A percentile compares a stretch with the other conserved stretches of the same genome.
Evolutionary conservation across 176 grass and related monocot genomes (phyloP).

Genomic region (sorghum (Sorghum bicolor)): Sorghum_bicolor_NCBIv3 NC_012879.2:57792501-57793000

Average conservation of each 20-base stretch:
- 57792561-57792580: neutral
- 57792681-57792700: neutral
- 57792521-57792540: neutral
- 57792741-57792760: neutral
- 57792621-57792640: neutral
- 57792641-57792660: neutral
- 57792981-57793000: conserved; percentile 52
- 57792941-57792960: conserved; percentile 47
- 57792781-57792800: neutral
- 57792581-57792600: neutral
- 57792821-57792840: neutral
- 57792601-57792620: neutral
- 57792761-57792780: neutral
- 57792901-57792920: too few species aligned
- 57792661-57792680: conserved; percentile 19
- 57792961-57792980: conserved; percentile 31
- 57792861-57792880: too few species aligned
- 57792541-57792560: neutral
- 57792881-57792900: too few species aligned
- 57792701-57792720: conserved; percentile 18
- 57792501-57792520: conserved; percentile 4
- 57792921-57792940: neutral
- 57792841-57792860: neutral
- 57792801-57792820: too few species aligned
- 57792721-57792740: conserved; percentile 12